phyloP scores from a whole-genome alignment of 345 rosid species.

The Lepidium africanum region DNA sequence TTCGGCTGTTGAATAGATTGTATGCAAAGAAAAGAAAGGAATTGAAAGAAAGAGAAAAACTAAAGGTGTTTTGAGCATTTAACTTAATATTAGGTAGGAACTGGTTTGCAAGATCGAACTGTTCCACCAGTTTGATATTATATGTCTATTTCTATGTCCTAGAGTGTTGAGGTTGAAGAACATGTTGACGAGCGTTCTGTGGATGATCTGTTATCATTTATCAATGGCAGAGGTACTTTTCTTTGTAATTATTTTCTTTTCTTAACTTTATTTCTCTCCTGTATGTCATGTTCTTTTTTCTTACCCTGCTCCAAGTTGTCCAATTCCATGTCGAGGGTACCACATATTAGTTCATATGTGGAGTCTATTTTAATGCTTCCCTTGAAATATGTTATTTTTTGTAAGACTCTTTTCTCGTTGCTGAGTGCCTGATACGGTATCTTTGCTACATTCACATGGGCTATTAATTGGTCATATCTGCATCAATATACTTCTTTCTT shows the following conservation, averaged over 20 bases:
- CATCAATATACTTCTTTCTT: neutral
- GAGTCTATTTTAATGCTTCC: neutral
- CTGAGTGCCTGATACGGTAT: neutral
- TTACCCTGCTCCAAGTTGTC: neutral
- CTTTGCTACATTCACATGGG: neutral
- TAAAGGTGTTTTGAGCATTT: slow-evolving; percentile 43
- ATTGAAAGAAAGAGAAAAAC: slow-evolving; percentile 64
- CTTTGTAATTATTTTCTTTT: neutral
- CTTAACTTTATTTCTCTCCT: neutral
- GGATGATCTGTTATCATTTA: slow-evolving; percentile 82
- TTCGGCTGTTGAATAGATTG: slow-evolving; percentile 75
- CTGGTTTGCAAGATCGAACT: neutral
- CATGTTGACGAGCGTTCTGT: slow-evolving; percentile 82
- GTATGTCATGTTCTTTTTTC: neutral
- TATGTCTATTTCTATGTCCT: slow-evolving; percentile 15
- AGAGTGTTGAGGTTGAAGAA: slow-evolving; percentile 78
- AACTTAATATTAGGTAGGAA: neutral
- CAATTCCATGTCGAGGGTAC: neutral
- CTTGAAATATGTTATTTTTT: neutral
- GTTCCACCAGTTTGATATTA: neutral
- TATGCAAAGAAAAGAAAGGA: slow-evolving; percentile 92
- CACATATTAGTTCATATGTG: neutral
- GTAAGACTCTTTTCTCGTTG: neutral
- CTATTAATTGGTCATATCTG: neutral
- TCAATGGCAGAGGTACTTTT: slow-evolving; percentile 68